These are phyloP conservation scores for Knufia fluminis DNA, from an alignment of 2,329 filamentous ascomycete genomes.

Conservation along the genomic window DNA sequence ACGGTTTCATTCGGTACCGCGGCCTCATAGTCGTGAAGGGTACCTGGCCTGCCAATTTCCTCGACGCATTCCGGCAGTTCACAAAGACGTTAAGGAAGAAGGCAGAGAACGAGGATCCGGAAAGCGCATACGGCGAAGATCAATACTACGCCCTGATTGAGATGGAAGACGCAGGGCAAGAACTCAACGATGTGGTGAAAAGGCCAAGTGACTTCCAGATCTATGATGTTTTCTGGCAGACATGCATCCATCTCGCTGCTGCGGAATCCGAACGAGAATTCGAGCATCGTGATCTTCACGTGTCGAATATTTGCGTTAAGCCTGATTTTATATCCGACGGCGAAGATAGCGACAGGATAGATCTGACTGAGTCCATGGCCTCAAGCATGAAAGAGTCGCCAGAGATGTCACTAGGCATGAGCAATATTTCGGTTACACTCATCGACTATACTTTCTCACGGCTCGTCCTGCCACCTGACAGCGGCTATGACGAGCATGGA, in stretches of 20 bases:
- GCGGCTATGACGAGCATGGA: neutral
- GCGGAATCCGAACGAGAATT: slow-evolving; percentile 53
- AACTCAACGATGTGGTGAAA: slow-evolving; percentile 42
- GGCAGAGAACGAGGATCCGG: slow-evolving; percentile 48
- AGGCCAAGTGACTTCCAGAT: slow-evolving; percentile 37
- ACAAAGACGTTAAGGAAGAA: slow-evolving; percentile 32
- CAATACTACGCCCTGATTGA: slow-evolving; percentile 57
- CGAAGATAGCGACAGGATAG: slow-evolving; percentile 27
- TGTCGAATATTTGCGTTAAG: slow-evolving; percentile 8
- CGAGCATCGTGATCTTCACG: slow-evolving; percentile 46
- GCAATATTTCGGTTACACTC: slow-evolving; percentile 51
- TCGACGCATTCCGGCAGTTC: slow-evolving; percentile 35
- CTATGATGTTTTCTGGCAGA: slow-evolving; percentile 60
- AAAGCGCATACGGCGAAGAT: slow-evolving; percentile 40
- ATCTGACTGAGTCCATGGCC: slow-evolving; percentile 25
- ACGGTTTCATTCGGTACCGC: slow-evolving; percentile 55
- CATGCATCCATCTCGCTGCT: slow-evolving; percentile 51
- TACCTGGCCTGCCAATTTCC: slow-evolving; percentile 43
- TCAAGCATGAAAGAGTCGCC: slow-evolving; percentile 25
- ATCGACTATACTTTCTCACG: slow-evolving; percentile 61
- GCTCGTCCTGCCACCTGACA: slow-evolving; percentile 37
- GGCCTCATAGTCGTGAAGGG: slow-evolving; percentile 51
- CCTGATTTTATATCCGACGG: slow-evolving; percentile 24
- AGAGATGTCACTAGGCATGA: slow-evolving; percentile 40
- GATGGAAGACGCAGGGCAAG: slow-evolving; percentile 56